Conservation (phyloP, 768 basidiomycete genomes). For the Holtermannia corniformis region DNA sequence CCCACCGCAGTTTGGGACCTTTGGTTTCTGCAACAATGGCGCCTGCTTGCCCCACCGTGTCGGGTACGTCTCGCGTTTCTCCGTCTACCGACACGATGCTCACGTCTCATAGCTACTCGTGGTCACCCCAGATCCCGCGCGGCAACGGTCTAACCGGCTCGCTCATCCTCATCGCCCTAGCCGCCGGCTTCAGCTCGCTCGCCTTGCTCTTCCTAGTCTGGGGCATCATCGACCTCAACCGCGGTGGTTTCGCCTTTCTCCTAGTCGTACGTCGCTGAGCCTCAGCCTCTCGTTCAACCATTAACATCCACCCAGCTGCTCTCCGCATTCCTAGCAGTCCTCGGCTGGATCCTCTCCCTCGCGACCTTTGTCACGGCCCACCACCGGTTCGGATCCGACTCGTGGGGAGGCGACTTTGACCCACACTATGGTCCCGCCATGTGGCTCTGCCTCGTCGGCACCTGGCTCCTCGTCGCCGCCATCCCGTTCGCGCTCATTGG, state of each 20-base stretch:
- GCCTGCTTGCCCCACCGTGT: conserved; percentile 10
- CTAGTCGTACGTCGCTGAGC: conserved; percentile 17
- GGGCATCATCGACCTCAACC: conserved; percentile 10
- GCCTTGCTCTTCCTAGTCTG: conserved; percentile 20
- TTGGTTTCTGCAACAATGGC: conserved; percentile 22
- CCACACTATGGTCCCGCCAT: conserved; percentile 32
- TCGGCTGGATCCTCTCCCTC: conserved; percentile 32
- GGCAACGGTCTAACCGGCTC: conserved; percentile 21
- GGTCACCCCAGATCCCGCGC: conserved; percentile 16
- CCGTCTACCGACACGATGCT: conserved; percentile 1
- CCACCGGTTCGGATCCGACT: conserved; percentile 15
- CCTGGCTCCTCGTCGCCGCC: conserved; percentile 17
- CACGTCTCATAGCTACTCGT: conserved; percentile 14
- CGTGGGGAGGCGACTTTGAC: conserved; percentile 1
- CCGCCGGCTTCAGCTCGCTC: conserved; percentile 28
- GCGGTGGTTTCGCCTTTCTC: conserved; percentile 15
- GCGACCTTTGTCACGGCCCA: conserved; percentile 28
- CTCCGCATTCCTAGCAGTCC: conserved; percentile 23
- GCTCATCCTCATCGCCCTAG: conserved; percentile 32
- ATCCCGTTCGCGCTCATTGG: conserved; percentile 26
- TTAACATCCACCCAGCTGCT: conserved; percentile 15
- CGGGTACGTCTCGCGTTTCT: conserved; percentile 17
- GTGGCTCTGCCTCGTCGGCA: conserved; percentile 27
- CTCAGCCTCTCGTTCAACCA: not conserved
- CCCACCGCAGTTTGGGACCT: conserved; percentile 24